Evolutionary conservation across 2,329 filamentous ascomycete genomes (phyloP), one percentile per base, ranked within the genome.

Genomic region (Sclerotinia sclerotiorum): DNA sequence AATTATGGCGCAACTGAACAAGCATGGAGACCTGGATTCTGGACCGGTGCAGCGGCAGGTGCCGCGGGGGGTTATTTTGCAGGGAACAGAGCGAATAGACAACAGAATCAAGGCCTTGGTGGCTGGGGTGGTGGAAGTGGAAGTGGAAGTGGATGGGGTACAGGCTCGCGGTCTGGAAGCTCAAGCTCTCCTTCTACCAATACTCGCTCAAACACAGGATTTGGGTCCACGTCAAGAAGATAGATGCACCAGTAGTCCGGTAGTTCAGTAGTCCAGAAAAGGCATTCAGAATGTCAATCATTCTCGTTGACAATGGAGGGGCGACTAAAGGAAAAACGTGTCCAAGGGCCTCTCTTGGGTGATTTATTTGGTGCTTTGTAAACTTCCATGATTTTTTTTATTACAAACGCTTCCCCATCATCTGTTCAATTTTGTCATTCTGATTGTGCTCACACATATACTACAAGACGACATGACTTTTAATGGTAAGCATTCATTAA

Each of bases 1-100:
- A 67, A 67, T 24, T 74, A 70, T 68, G 65, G 67, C 17, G 44
- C 56, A 48, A 67, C 69, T 29, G 76, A 79, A 69, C 78, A 85
- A 70, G 82, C 82, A 1, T 93, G 90, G 89, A 83, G 84, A 62
- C 90, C 90, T 6, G 91, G 91, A 1, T 93, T 93, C 79, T 93
- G 90, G 90, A 85, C 82, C 24, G 27, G 79, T 86, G n/a, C 76
- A 13, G 83, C 85, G 0, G 85, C 85, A 21, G 91, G 90, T 56
- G 89, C 88, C 6, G 90, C 90, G 1, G 90, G 89, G 3, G 88
- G 83, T 1, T 92, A 92, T 75, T 89, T 90, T 1, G 90, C 89
- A 4, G 88, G 83, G 1, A 92, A 91, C 74, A 77, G 84, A 69
- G 88, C 88, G 7, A 79, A 78, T 6, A 79, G 81, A n/a, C 69